phyloP scores from a whole-genome alignment of 768 basidiomycete species.

The Sarcomyxa edulis region DNA sequence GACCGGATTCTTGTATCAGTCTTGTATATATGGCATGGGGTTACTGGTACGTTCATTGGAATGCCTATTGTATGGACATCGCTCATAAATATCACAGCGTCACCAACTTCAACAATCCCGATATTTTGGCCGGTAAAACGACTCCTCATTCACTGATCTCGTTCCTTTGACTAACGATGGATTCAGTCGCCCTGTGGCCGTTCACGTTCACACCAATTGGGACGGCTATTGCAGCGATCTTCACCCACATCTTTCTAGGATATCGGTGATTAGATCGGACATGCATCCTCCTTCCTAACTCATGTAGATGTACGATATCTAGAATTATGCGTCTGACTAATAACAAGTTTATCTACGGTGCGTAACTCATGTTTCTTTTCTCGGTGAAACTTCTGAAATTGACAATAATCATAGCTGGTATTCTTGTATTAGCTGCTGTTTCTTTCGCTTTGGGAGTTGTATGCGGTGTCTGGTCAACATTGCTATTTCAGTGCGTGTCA shows the following conservation, averaged over 20 bases:
- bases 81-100: conserved; percentile 20
- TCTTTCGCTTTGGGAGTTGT: too few species aligned
- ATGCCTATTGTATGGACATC: neutral
- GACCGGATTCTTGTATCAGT: conserved; percentile 12
- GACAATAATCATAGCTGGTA: too few species aligned
- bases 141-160: neutral
- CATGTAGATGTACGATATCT: too few species aligned
- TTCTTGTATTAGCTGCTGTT: too few species aligned
- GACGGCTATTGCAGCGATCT: conserved; percentile 38
- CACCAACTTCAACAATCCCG: conserved; percentile 32
- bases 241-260: conserved; percentile 45
- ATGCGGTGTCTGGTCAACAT: too few species aligned
- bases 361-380: too few species aligned
- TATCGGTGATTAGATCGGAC: conserved; percentile 35
- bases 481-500: too few species aligned
- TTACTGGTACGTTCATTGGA: conserved; percentile 18
- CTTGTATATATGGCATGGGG: conserved; percentile 29
- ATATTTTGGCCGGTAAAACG: conserved; percentile 26
- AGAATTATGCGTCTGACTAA: too few species aligned
- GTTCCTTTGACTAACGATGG: neutral
- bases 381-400: too few species aligned
- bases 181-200: conserved; percentile 39
- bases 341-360: conserved; percentile 22
- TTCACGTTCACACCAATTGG: conserved; percentile 45
- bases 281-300: neutral